Evolutionary conservation across 2,329 filamentous ascomycete species (phyloP).

Genomic region (Diaporthe velutina): DNA sequence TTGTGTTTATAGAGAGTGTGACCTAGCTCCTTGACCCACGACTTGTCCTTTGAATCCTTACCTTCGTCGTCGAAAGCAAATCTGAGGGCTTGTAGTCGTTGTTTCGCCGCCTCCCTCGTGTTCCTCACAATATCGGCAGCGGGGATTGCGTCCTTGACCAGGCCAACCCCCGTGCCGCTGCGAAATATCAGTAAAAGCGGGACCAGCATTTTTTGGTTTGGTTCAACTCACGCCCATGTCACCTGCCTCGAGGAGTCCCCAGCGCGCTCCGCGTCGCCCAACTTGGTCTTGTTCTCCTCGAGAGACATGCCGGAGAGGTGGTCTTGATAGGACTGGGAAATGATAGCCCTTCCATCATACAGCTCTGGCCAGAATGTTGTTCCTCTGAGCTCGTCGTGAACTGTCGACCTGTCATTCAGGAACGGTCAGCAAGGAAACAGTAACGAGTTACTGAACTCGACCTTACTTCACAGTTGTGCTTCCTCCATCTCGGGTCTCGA

Average conservation of each 20-base stretch:
- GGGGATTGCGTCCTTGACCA: conserved; percentile 56
- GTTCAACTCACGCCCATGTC: conserved; percentile 46
- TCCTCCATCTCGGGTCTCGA: conserved; percentile 59
- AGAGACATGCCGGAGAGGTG: conserved; percentile 55
- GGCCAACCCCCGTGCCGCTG: conserved; percentile 58
- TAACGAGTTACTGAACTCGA: not conserved
- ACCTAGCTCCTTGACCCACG: conserved; percentile 39
- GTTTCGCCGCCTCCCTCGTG: conserved; percentile 53
- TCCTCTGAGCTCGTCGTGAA: conserved; percentile 57
- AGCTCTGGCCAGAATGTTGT: conserved; percentile 55
- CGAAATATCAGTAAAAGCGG: not conserved
- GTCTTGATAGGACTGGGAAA: conserved; percentile 55
- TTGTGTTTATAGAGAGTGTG: conserved; percentile 39
- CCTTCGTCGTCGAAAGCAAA: conserved; percentile 40
- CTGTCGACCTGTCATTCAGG: conserved; percentile 46
- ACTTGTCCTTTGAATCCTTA: conserved; percentile 28
- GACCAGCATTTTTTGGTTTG: not conserved
- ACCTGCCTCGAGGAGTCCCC: conserved; percentile 53
- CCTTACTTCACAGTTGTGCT: conserved; percentile 59
- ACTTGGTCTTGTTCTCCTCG: conserved; percentile 56
- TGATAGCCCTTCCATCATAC: conserved; percentile 60
- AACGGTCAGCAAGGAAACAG: not conserved
- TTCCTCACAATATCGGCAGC: conserved; percentile 59
- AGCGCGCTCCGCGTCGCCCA: conserved; percentile 53
- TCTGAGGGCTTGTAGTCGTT: conserved; percentile 49